Conservation (phyloP, 2,329 filamentous ascomycete species). For the Lachnellula subtilissima region DNA sequence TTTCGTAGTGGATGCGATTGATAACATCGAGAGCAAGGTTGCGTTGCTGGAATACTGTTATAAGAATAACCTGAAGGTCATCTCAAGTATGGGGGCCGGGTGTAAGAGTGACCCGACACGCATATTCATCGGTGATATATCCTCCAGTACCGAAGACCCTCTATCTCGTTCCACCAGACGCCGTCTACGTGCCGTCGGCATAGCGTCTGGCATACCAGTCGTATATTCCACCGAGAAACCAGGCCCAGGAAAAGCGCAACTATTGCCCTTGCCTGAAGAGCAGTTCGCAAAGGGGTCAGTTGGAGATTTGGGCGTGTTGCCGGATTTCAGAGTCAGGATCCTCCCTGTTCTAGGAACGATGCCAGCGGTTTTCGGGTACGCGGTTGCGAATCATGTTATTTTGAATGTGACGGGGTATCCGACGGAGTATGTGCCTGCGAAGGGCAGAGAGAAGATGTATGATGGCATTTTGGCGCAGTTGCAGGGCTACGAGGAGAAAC, state of each 20-base stretch:
- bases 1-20: conserved; percentile 94
- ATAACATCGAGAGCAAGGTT: conserved; percentile 97
- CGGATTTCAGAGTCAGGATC: conserved; percentile 92
- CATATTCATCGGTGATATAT: conserved; percentile 88
- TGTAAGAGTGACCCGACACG: conserved; percentile 85
- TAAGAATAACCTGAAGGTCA: conserved; percentile 70
- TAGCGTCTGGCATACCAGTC: conserved; percentile 80
- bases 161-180: conserved; percentile 81
- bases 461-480: conserved; percentile 73
- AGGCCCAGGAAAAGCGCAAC: conserved; percentile 82
- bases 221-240: conserved; percentile 91
- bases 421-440: conserved; percentile 73
- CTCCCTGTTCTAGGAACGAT: conserved; percentile 92
- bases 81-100: conserved; percentile 93
- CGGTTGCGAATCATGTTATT: conserved; percentile 88
- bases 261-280: conserved; percentile 81
- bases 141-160: conserved; percentile 78
- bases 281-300: conserved; percentile 84
- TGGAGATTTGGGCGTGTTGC: conserved; percentile 79
- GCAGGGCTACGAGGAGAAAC: conserved; percentile 73
- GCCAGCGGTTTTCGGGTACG: conserved; percentile 93
- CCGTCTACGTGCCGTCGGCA: conserved; percentile 65
- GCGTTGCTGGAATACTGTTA: conserved; percentile 84
- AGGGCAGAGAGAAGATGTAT: conserved; percentile 87
- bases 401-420: conserved; percentile 78